phyloP scores from a whole-genome alignment of 2,329 filamentous ascomycete species.

The Cyanodermella asteris region DNA sequence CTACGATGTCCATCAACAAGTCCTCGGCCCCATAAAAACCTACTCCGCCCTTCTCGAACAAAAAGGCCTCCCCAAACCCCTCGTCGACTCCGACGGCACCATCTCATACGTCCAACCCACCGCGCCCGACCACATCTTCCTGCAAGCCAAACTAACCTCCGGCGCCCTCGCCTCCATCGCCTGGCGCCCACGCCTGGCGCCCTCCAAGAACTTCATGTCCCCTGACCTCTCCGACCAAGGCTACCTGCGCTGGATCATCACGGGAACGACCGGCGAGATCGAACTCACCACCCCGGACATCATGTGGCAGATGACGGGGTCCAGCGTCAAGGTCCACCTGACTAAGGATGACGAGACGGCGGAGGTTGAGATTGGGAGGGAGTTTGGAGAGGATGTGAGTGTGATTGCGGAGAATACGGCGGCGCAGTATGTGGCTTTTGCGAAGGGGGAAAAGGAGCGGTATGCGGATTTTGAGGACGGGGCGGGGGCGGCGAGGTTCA shows the following conservation, averaged over 20 bases:
- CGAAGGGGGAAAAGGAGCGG: slow-evolving; percentile 3
- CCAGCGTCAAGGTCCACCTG: slow-evolving; percentile 1
- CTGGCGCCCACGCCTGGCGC: slow-evolving; percentile 1
- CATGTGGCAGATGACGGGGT: slow-evolving; percentile 1
- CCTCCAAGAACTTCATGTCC: background rate
- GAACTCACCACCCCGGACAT: slow-evolving; percentile 2
- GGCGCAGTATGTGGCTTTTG: slow-evolving; percentile 4
- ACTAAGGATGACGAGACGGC: background rate
- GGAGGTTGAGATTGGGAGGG: slow-evolving; percentile 1
- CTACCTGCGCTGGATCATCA: slow-evolving; percentile 3
- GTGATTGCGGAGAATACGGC: slow-evolving; percentile 3
- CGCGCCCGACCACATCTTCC: too few species aligned
- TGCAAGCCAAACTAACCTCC: slow-evolving; percentile 4
- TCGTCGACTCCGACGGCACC: too few species aligned
- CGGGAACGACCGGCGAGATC: slow-evolving; percentile 4
- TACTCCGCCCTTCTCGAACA: too few species aligned
- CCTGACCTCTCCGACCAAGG: slow-evolving; percentile 1
- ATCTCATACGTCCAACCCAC: too few species aligned
- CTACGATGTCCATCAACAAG: too few species aligned
- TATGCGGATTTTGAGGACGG: slow-evolving; percentile 13
- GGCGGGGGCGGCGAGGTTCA: slow-evolving; percentile 14
- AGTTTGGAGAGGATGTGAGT: slow-evolving; percentile 1
- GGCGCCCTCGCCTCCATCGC: slow-evolving; percentile 4
- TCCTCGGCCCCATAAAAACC: too few species aligned
- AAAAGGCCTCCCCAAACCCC: too few species aligned